Base-by-base conservation (phyloP, 129 eudicot genomes). In the Pulicaria dysenterica region DNA sequence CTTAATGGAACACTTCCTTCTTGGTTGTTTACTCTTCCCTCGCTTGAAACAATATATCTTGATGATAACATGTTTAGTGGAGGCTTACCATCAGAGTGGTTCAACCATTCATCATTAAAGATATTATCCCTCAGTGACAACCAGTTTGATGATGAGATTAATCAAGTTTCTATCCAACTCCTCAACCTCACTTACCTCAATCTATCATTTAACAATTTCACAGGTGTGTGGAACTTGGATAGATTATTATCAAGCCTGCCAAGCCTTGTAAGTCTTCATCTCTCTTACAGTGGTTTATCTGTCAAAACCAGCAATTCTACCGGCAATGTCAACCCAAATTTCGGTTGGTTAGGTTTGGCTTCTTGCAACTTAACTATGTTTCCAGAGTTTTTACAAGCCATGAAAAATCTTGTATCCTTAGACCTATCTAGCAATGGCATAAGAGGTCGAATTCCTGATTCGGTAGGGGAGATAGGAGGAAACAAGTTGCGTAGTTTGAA, bases 261-360 rank as follows among this genome's bases (percentile, higher is more conserved):
- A 19, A 6, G 42, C 49, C 80, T 80, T 10, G 7, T 5, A 6
- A 2, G 0, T 0, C 83, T 85, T 7, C n/a, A 6, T 45, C 79
- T 77, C 50, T 78, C 85, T 0, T 11, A 66, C 31, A 81, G 61
- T 31, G 51, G 70, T 10, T 46, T 84, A 41, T 8, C 74, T 7
- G 15, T 57, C 37, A 8, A 0, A 2, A 46, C 50, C 19, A 39
- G 38, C n/a, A 57, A 16, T 17, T 8, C 36, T 38, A 15, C 3
- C 10, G 58, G 3, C 6, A 45, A 58, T 46, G 69, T 57, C 34
- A 67, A 56, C 15, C 73, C 67, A 6, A 38, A 36, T 0, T 44
- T 66, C 15, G 1, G 4, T 15, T 1, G 5, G 24, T 45, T 73
- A 39, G 7, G 10, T 38, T 73, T 64, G 58, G 44, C 68, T 4